Conservation (phyloP, 2,329 filamentous ascomycete genomes). For the Penicillium capsulatum region DNA sequence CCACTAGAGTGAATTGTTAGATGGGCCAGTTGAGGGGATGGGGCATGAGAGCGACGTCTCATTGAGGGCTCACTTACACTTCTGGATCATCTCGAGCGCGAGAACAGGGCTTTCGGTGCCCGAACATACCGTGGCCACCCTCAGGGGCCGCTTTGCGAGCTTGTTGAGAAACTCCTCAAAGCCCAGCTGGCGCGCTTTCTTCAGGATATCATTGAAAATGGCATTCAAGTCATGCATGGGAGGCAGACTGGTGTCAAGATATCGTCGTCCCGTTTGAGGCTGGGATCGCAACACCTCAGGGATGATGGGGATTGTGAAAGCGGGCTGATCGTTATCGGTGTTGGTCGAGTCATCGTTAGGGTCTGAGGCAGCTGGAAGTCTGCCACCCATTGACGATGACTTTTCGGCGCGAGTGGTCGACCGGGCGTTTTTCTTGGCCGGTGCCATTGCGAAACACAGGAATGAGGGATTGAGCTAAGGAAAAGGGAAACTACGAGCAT, state of each 20-base stretch:
- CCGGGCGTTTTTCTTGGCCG: no score
- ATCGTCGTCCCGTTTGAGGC: not conserved
- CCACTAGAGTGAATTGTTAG: not conserved
- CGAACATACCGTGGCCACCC: conserved; percentile 70
- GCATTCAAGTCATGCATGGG: conserved; percentile 11
- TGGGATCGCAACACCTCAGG: not conserved
- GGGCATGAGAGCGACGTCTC: no score
- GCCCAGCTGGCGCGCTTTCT: conserved; percentile 20
- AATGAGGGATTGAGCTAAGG: no score
- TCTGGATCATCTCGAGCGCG: conserved; percentile 56
- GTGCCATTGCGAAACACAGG: no score
- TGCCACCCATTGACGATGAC: no score
- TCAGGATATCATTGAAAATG: conserved; percentile 28
- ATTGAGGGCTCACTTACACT: conserved; percentile 34
- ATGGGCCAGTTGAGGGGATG: no score
- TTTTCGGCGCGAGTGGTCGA: no score
- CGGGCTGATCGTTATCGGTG: no score
- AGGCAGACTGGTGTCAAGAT: conserved; percentile 1
- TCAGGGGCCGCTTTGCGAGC: conserved; percentile 41
- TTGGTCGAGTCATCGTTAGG: no score
- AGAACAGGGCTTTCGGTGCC: conserved; percentile 72
- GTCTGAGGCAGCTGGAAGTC: no score
- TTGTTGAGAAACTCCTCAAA: conserved; percentile 46
- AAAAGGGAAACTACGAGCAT: no score
- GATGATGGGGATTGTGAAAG: no score